Percentiles rank a stretch among this genome's conserved stretches.
These are phyloP conservation scores for Umbelopsis vinacea DNA, from an alignment of 192 early-diverging fungal species.

Conservation along the genomic window DNA sequence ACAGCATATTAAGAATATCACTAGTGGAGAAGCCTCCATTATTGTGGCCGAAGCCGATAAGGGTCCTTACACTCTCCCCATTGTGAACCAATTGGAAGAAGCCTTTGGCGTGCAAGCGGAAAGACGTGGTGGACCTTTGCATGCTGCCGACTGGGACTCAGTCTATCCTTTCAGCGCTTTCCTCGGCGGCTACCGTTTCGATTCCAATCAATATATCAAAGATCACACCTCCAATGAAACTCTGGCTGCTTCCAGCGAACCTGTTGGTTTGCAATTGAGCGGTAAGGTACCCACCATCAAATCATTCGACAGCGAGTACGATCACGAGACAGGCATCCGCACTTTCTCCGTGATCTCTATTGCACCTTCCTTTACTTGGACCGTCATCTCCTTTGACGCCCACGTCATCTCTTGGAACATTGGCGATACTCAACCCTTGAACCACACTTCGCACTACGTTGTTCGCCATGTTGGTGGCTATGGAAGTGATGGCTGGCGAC, in stretches of 20 bases:
- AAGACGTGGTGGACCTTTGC: constrained; percentile 29
- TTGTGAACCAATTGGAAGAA: constrained; percentile 48
- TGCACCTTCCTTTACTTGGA: constrained; percentile 61
- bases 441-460: constrained; percentile 46
- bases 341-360: constrained; percentile 50
- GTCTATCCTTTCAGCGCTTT: constrained; percentile 70
- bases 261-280: constrained; percentile 32
- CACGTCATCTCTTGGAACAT: constrained; percentile 64
- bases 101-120: constrained; percentile 43
- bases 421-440: constrained; percentile 38
- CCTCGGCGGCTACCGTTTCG: constrained; percentile 56
- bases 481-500: constrained; percentile 50
- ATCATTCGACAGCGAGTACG: constrained; percentile 47
- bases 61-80: constrained; percentile 45
- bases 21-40: constrained; percentile 57
- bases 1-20: constrained; percentile 65
- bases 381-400: constrained; percentile 65
- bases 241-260: constrained; percentile 18
- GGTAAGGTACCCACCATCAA: constrained; percentile 43
- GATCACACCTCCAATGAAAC: constrained; percentile 34
- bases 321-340: constrained; percentile 48
- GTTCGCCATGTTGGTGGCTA: constrained; percentile 56
- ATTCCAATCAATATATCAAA: constrained; percentile 46
- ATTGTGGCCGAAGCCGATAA: constrained; percentile 65
- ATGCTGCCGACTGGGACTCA: constrained; percentile 57